Evolutionary conservation across 2,329 filamentous ascomycete species (phyloP).

Genomic region (Botryotinia calthae): DNA sequence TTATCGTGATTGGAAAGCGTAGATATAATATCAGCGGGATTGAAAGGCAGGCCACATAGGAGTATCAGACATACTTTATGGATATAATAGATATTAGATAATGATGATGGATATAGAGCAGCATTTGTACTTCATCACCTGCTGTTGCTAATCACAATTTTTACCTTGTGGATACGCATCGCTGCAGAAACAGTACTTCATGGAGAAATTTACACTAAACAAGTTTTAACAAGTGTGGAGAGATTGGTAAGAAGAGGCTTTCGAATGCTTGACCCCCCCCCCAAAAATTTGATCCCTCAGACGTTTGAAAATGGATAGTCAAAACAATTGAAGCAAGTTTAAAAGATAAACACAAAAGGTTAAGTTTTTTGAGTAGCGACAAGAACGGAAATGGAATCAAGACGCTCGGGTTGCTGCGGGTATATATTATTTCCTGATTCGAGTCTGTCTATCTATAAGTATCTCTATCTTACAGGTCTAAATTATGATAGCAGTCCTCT

Average conservation of each 20-base stretch:
- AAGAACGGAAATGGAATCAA: background rate
- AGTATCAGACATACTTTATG: background rate
- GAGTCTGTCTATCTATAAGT: background rate
- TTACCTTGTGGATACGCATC: background rate
- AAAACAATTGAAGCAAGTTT: background rate
- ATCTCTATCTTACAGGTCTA: conserved; percentile 18
- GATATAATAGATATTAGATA: background rate
- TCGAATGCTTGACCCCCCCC: background rate
- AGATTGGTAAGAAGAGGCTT: background rate
- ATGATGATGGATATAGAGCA: background rate
- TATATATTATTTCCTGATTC: background rate
- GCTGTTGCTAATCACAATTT: background rate
- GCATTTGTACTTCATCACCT: background rate
- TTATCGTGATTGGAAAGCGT: background rate
- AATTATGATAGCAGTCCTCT: conserved; percentile 33
- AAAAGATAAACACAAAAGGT: background rate
- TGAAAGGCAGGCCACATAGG: background rate
- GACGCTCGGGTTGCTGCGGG: background rate
- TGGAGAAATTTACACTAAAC: background rate
- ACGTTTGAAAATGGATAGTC: background rate
- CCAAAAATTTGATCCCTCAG: background rate
- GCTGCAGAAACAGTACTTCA: background rate
- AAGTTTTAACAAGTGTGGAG: background rate
- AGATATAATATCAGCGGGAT: background rate
- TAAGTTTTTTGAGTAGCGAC: background rate